phyloP scores from a whole-genome alignment of 495 filamentous ascomycete genomes.

The Aspergillus olivimuriae region DNA sequence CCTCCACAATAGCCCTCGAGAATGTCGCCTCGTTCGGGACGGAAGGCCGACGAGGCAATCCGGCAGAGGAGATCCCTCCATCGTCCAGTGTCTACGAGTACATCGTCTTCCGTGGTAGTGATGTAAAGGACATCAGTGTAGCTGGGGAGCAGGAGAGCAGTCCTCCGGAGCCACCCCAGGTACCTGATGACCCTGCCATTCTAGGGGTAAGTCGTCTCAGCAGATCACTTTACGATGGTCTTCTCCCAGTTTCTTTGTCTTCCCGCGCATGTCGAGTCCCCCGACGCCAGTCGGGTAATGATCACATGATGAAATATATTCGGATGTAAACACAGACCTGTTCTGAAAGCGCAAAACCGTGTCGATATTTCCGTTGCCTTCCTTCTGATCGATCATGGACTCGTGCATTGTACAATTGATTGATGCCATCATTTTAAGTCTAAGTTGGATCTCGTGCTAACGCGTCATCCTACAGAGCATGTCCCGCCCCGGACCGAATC shows the following conservation, averaged over 20 bases:
- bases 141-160: conserved; percentile 76
- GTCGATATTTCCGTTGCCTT: conserved; percentile 99
- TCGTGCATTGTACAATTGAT: background rate
- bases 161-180: conserved; percentile 55
- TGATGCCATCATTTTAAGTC: conserved; percentile 1
- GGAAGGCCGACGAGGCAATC: conserved; percentile 75
- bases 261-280: conserved; percentile 3
- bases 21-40: conserved; percentile 90
- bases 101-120: conserved; percentile 97
- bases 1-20: conserved; percentile 91
- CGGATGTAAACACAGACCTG: conserved; percentile 55
- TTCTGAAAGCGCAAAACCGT: conserved; percentile 81
- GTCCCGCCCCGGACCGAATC: conserved; percentile 31
- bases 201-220: conserved; percentile 71
- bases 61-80: conserved; percentile 70
- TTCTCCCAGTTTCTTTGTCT: conserved; percentile 5
- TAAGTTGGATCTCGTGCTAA: conserved; percentile 13
- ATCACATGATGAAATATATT: conserved; percentile 57
- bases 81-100: conserved; percentile 92
- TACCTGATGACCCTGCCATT: conserved; percentile 95
- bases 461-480: conserved; percentile 29
- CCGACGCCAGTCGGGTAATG: conserved; percentile 16
- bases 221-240: background rate
- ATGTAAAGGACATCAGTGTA: conserved; percentile 95
- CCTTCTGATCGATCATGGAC: conserved; percentile 69